Base-by-base conservation (phyloP, 495 filamentous ascomycete species). In the Podospora australis region DNA sequence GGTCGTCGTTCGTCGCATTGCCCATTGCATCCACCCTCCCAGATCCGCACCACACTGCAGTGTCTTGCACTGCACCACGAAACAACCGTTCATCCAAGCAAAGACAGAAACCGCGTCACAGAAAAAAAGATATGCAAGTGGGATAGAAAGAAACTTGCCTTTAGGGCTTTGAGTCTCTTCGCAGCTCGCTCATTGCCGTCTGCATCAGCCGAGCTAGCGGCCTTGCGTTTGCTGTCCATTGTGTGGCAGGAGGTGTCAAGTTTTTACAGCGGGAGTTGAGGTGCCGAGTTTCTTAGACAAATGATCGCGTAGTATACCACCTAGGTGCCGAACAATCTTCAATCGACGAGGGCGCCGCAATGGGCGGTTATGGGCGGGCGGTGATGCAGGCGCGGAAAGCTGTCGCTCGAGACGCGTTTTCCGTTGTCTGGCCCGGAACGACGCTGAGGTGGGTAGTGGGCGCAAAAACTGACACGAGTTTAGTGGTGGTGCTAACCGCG, bases 161-260 rank as follows among this genome's bases (percentile, higher is more conserved):
- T 57, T 17, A 62, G 59, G 52, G 77, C 47, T 28, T 60, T 83
- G 54, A 73, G 73, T 45, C 79, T 70, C 71, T 88, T 88, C 36
- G 75, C 66, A 56, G 75, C 75, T 53, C 80, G 77, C 48, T 80
- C 78, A 25, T 79, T 74, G 39, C 60, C 46, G 23, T 78, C 71
- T 20, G 65, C 66, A 25, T 45, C 64, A 39, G 63, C 61, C 13
- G 69, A 61, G 49, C 68, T 64, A 46, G 60, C 64, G 20, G 74
- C 75, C 62, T 85, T 86, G 44, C 85, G 78, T 72, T 87, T 89
- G 49, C 75, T 74, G 48, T 81, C 82, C 83, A 87, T 87, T 35
- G 55, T 47, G 43, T 39, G 32, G 22, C 22, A 32, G 16, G 48
- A 46, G 48, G 49, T 41, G 42, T 17, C 22, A n/a, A 25, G 26